These are phyloP conservation scores for Agaricus sinodeliciosus DNA, from an alignment of 768 basidiomycete genomes.

Conservation along the genomic window DNA sequence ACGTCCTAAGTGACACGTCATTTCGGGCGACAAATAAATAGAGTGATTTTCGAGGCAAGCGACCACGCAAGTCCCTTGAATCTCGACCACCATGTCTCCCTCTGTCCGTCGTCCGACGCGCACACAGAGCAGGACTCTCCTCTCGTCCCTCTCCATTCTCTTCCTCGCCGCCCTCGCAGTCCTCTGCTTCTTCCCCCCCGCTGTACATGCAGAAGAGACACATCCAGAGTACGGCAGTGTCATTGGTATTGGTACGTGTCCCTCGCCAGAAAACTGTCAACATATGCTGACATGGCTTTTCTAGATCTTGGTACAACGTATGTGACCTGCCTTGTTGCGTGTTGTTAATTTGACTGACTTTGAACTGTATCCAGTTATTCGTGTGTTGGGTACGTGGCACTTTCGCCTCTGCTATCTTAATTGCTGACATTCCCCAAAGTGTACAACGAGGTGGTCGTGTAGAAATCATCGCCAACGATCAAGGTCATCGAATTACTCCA, in stretches of 20 bases:
- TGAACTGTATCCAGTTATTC: slow-evolving; percentile 59
- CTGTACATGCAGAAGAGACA: slow-evolving; percentile 57
- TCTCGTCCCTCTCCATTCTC: slow-evolving; percentile 54
- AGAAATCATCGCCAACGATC: slow-evolving; percentile 87
- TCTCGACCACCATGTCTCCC: slow-evolving; percentile 30
- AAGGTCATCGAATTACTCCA: slow-evolving; percentile 84
- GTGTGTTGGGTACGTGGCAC: slow-evolving; percentile 77
- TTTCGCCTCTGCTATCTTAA: neutral
- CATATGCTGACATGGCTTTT: slow-evolving; percentile 11
- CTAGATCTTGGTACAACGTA: slow-evolving; percentile 90
- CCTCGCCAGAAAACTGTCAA: neutral
- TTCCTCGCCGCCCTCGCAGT: slow-evolving; percentile 64
- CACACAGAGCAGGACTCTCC: slow-evolving; percentile 45
- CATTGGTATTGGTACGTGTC: slow-evolving; percentile 77
- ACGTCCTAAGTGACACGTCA: slow-evolving; percentile 39
- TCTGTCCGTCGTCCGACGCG: slow-evolving; percentile 46
- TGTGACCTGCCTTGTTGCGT: slow-evolving; percentile 11
- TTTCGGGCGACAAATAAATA: slow-evolving; percentile 25
- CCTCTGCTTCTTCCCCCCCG: slow-evolving; percentile 61
- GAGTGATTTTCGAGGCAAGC: slow-evolving; percentile 11
- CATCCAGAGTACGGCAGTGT: slow-evolving; percentile 84
- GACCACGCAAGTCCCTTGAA: slow-evolving; percentile 19
- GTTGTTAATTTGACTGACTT: slow-evolving; percentile 18
- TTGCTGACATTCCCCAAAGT: slow-evolving; percentile 28
- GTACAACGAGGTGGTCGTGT: slow-evolving; percentile 82